These are phyloP conservation scores for Schizosaccharomyces versatilis DNA, from an alignment of 1,139 yeast genomes.

Conservation along the genomic window DNA sequence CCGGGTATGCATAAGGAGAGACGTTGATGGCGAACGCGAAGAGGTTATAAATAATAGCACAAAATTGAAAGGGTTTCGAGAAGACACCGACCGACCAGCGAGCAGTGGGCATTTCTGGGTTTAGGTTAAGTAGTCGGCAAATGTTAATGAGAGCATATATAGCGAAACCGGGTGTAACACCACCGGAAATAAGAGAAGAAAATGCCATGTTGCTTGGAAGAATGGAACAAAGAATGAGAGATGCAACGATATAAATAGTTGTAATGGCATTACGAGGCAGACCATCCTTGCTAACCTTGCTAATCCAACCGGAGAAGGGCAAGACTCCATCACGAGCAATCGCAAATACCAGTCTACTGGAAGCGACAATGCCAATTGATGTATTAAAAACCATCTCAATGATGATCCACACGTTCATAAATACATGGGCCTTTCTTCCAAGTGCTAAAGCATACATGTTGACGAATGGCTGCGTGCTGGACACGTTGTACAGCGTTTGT, in stretches of 20 bases:
- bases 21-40: slow-evolving; percentile 43
- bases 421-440: slow-evolving; percentile 15
- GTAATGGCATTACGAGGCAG: slow-evolving; percentile 16
- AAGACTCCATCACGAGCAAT: slow-evolving; percentile 17
- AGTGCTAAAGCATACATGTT: slow-evolving; percentile 16
- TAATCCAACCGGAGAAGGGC: slow-evolving; percentile 17
- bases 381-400: slow-evolving; percentile 14
- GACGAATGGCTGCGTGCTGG: slow-evolving; percentile 16
- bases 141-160: slow-evolving; percentile 16
- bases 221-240: slow-evolving; percentile 15
- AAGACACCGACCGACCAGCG: slow-evolving; percentile 14
- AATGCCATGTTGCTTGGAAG: slow-evolving; percentile 16
- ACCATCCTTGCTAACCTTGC: slow-evolving; percentile 12
- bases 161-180: slow-evolving; percentile 16
- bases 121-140: slow-evolving; percentile 14
- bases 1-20: slow-evolving; percentile 48
- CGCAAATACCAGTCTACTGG: slow-evolving; percentile 16
- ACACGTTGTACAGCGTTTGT: slow-evolving; percentile 18
- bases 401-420: slow-evolving; percentile 14
- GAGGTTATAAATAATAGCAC: slow-evolving; percentile 35
- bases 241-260: slow-evolving; percentile 15
- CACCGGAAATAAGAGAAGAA: slow-evolving; percentile 15
- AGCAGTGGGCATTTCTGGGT: slow-evolving; percentile 12
- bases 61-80: slow-evolving; percentile 15
- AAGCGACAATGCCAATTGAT: slow-evolving; percentile 15